Base-by-base conservation (phyloP, 139 green algal species). In the Tetraselmis striata region DNA sequence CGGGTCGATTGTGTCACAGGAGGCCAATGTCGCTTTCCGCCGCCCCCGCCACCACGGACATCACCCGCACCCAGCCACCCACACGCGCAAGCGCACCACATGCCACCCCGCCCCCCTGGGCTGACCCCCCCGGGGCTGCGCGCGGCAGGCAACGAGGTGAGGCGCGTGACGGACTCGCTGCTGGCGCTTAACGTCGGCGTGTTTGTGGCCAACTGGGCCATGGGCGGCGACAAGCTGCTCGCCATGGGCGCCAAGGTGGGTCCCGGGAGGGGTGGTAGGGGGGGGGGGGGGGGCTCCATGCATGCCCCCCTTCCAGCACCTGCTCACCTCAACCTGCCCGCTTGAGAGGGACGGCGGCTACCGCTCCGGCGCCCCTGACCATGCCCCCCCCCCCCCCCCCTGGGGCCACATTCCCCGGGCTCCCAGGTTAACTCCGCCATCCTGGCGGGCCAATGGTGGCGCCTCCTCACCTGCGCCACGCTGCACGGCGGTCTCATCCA, bases 371-470 rank as follows among this genome's bases (percentile, higher is more conserved):
- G n/a, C n/a, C n/a, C n/a, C n/a, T n/a, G n/a, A n/a, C n/a, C n/a
- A n/a, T n/a, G n/a, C n/a, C n/a, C n/a, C n/a, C n/a, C n/a, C n/a
- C n/a, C n/a, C n/a, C n/a, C n/a, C n/a, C n/a, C n/a, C n/a, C n/a
- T n/a, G n/a, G n/a, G n/a, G n/a, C n/a, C n/a, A n/a, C n/a, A n/a
- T n/a, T n/a, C n/a, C n/a, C n/a, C n/a, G n/a, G n/a, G n/a, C n/a
- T n/a, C n/a, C n/a, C 87, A 97, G 91, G 78, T 93, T 5, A 97
- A 97, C 85, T 25, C 59, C 1, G 76, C 90, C 0, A 95, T 98
- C 74, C 28, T 84, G 1, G 59, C 75, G 24, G 94, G 94, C 0
- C 82, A 98, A 84, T 86, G 80, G 81, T 97, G 89, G 87, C 87
- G 94, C 0, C 85, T 98, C 2, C 24, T 97, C 58, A 95, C 94